Base-by-base conservation (phyloP, 2,329 filamentous ascomycete genomes). In the Westerdykella sp. region DNA sequence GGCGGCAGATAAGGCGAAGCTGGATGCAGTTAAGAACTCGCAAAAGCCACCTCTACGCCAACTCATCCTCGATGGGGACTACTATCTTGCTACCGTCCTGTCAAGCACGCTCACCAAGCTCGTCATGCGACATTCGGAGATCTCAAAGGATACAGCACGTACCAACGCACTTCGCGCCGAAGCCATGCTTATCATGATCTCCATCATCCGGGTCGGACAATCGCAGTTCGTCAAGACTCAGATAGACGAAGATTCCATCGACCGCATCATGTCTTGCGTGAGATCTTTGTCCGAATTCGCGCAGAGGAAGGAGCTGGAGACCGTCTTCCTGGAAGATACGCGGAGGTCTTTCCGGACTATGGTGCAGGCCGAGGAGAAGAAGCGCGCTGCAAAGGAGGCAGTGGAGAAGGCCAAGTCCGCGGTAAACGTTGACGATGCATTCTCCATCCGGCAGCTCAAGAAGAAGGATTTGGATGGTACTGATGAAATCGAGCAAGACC, bases 171-270 rank as follows among this genome's bases (percentile, higher is more conserved):
- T 98, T 21, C 85, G 88, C 39, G 93, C 93, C 3, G 93, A 98
- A 69, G 93, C 93, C 36, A 98, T 98, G 93, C 78, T 98, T 41
- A 97, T 98, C 65, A 95, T 97, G 90, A 95, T 98, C 57, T 97
- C 93, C 5, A 94, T 98, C 55, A 88, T 98, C 54, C 89, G 93
- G 39, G 93, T 96, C 47, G 93, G 93, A 34, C 93, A 98, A 70
- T 97, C 91, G n/a, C 88, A 95, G 51, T 98, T 98, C 56, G 93
- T 95, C 62, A 97, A 97, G 73, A 85, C 88, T 1, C 87, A 89
- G 2, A 97, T 98, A 51, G 93, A 98, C 50, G 93, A 98, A 66
- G 93, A 98, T 66, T 96, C 93, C 0, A 80, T 97, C n/a, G 93
- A 98, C 67, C 84, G 93, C 57, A 91, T 98, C 66, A 97, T 98